A percentile compares a stretch with the other conserved stretches of the same genome.
Evolutionary conservation across 176 grass and related monocot genomes (phyloP).

Genomic region (Musa beccarii): DNA sequence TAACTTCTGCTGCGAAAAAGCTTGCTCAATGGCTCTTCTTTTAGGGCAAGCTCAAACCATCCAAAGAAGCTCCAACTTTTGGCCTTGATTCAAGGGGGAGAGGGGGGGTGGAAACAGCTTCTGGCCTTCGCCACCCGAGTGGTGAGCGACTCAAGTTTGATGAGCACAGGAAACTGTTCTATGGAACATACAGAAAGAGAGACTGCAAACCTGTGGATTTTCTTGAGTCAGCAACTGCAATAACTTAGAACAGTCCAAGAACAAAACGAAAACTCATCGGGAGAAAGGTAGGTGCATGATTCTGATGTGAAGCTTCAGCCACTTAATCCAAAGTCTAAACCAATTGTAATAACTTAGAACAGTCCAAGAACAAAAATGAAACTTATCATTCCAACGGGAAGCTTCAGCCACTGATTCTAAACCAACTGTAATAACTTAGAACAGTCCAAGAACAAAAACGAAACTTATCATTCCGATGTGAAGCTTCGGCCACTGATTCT

Average conservation of each 20-base stretch:
- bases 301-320: too few relatives aligned
- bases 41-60: not conserved
- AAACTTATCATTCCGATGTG: too few relatives aligned
- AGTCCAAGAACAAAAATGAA: too few relatives aligned
- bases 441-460: not conserved
- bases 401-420: too few relatives aligned
- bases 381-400: too few relatives aligned
- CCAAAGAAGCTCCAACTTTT: not conserved
- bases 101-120: not conserved
- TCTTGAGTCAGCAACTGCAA: not conserved
- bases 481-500: too few relatives aligned
- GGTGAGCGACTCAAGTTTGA: not conserved
- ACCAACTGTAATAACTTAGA: not conserved
- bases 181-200: not conserved
- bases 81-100: not conserved
- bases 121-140: not conserved
- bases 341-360: too few relatives aligned
- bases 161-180: not conserved
- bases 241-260: not conserved
- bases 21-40: not conserved
- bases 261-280: not conserved
- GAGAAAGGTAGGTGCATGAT: too few relatives aligned
- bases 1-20: not conserved
- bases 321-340: too few relatives aligned
- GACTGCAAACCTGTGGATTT: not conserved